Percentiles rank a stretch among this genome's conserved stretches.
phyloP scores from a whole-genome alignment of 2,329 filamentous ascomycete species.

The Aspergillus bombycis region DNA sequence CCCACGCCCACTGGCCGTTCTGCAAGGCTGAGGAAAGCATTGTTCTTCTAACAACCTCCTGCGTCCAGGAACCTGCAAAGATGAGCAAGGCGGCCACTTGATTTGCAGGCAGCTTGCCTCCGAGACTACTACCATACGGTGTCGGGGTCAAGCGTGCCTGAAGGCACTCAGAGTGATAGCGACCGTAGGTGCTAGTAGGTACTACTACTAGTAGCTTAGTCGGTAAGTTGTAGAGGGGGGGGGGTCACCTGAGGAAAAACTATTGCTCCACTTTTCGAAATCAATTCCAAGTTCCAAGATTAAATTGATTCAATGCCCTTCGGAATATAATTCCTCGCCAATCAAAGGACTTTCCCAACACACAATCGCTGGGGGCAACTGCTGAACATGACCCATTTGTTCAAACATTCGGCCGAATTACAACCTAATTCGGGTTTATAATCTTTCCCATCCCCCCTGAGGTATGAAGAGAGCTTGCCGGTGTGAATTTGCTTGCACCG shows the following conservation, averaged over 20 bases:
- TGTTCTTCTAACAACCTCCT: not conserved
- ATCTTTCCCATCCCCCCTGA: not conserved
- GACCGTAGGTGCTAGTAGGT: not conserved
- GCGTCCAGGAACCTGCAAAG: not conserved
- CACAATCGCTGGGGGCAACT: not conserved
- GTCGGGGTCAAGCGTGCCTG: not conserved
- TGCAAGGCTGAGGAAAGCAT: not conserved
- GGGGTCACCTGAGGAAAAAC: constrained; percentile 1
- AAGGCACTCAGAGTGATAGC: not conserved
- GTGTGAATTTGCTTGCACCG: not conserved
- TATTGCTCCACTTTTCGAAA: not conserved
- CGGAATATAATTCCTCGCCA: constrained; percentile 2
- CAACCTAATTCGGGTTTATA: not conserved
- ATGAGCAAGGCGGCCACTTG: not conserved
- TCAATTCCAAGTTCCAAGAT: too few species aligned
- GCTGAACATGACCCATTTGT: not conserved
- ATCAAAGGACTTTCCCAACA: not conserved
- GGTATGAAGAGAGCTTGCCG: not conserved
- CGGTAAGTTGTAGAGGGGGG: not conserved
- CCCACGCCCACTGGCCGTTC: not conserved
- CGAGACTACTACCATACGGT: not conserved
- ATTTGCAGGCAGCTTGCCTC: not conserved
- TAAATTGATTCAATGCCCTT: not conserved
- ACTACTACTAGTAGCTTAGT: not conserved
- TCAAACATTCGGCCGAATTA: not conserved